Evolutionary conservation across 176 grass and related monocot species (phyloP).

Genomic region (Luzula sylvatica): DNA sequence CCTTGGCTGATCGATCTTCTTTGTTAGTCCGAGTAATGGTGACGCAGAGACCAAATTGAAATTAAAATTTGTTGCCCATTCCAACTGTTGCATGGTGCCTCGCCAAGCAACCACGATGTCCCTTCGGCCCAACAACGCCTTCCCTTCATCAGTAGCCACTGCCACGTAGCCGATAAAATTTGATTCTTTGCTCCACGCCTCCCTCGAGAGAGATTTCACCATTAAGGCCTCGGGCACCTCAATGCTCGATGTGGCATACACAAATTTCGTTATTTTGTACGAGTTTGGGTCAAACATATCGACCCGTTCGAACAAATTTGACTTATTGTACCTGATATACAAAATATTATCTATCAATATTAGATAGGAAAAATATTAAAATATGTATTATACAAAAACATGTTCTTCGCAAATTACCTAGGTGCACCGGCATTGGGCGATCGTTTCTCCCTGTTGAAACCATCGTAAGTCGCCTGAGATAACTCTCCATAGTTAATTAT

Average conservation of each 20-base stretch:
- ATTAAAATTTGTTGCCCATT: constrained; percentile 66
- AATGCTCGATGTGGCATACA: constrained; percentile 59
- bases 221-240: constrained; percentile 26
- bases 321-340: neutral
- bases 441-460: constrained; percentile 40
- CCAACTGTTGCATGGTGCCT: constrained; percentile 42
- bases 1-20: constrained; percentile 22
- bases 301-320: constrained; percentile 30
- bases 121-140: constrained; percentile 43
- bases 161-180: constrained; percentile 89
- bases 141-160: constrained; percentile 56
- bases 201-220: constrained; percentile 19
- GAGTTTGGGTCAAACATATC: constrained; percentile 20
- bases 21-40: constrained; percentile 22
- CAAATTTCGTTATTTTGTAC: constrained; percentile 47
- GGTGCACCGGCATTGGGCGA: constrained; percentile 49
- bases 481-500: constrained; percentile 66
- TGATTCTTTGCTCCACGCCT: constrained; percentile 41
- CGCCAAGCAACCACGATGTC: constrained; percentile 79
- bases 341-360: neutral
- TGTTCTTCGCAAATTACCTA: constrained; percentile 17
- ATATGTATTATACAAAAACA: neutral
- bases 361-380: too few relatives aligned
- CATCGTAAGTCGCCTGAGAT: constrained; percentile 52
- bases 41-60: constrained; percentile 44